Percentiles rank a stretch among this genome's conserved stretches.
Evolutionary conservation across 2,329 filamentous ascomycete species (phyloP).

Genomic region (Tolypocladium inflatum): DNA sequence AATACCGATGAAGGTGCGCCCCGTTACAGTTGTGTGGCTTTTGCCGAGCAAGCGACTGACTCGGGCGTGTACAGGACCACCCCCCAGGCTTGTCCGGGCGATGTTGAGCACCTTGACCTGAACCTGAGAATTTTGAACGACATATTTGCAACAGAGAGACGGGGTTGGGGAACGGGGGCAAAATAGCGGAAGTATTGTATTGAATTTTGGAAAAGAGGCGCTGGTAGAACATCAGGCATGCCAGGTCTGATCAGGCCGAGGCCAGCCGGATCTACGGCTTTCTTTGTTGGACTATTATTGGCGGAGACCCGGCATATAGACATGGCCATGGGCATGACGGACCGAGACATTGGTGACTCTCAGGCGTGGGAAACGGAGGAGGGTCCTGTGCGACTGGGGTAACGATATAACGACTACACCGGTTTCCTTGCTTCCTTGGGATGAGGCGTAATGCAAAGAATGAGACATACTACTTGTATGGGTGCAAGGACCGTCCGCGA

Average conservation of each 20-base stretch:
- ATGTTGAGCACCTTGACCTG: constrained; percentile 64
- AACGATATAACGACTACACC: neutral
- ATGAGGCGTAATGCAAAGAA: neutral
- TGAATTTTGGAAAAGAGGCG: neutral
- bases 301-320: neutral
- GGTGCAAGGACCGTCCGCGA: neutral
- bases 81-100: constrained; percentile 53
- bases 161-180: neutral
- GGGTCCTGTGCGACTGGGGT: neutral
- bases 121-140: constrained; percentile 38
- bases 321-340: neutral
- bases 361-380: neutral
- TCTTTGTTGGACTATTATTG: neutral
- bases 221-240: neutral
- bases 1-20: constrained; percentile 51
- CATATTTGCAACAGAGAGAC: neutral
- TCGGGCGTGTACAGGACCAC: constrained; percentile 41
- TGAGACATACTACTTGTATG: neutral
- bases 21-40: constrained; percentile 9
- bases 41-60: constrained; percentile 20
- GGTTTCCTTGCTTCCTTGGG: neutral
- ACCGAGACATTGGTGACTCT: neutral
- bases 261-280: neutral
- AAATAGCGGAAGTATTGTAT: neutral
- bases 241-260: neutral